These are phyloP conservation scores for Fusarium albosuccineum DNA, from an alignment of 2,329 filamentous ascomycete genomes.

Conservation along the genomic window DNA sequence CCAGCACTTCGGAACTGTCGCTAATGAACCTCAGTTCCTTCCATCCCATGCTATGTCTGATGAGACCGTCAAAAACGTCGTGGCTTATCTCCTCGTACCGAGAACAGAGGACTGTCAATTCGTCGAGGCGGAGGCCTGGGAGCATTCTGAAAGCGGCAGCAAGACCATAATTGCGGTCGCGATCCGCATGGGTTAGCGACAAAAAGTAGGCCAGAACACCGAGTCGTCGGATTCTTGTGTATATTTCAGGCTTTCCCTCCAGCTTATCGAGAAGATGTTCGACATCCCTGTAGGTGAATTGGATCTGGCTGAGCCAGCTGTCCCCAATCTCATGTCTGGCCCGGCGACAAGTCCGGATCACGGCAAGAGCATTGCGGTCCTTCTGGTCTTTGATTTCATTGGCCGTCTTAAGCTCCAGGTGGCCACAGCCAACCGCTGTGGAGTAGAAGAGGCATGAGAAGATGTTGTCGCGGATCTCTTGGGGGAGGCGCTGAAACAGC, in stretches of 20 bases:
- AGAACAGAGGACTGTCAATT: conserved; percentile 9
- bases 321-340: conserved; percentile 21
- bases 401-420: not conserved
- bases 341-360: conserved; percentile 20
- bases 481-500: conserved; percentile 5
- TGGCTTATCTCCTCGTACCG: not conserved
- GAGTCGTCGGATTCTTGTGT: conserved; percentile 1
- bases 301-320: conserved; percentile 16
- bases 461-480: conserved; percentile 14
- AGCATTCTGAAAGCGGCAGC: conserved; percentile 10
- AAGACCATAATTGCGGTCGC: conserved; percentile 2
- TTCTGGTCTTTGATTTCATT: not conserved
- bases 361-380: conserved; percentile 5
- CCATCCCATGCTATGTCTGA: conserved; percentile 19
- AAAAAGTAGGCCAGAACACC: not conserved
- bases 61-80: conserved; percentile 6
- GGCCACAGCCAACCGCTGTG: not conserved
- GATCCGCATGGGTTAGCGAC: not conserved
- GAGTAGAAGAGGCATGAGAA: conserved; percentile 9
- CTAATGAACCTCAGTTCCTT: conserved; percentile 26
- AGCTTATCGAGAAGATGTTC: conserved; percentile 18
- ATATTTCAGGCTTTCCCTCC: not conserved
- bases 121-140: conserved; percentile 22
- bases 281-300: conserved; percentile 17
- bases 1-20: conserved; percentile 7